These are phyloP conservation scores for Glycine latifolia DNA, from an alignment of 306 rosid genomes.

Conservation along the genomic window DNA sequence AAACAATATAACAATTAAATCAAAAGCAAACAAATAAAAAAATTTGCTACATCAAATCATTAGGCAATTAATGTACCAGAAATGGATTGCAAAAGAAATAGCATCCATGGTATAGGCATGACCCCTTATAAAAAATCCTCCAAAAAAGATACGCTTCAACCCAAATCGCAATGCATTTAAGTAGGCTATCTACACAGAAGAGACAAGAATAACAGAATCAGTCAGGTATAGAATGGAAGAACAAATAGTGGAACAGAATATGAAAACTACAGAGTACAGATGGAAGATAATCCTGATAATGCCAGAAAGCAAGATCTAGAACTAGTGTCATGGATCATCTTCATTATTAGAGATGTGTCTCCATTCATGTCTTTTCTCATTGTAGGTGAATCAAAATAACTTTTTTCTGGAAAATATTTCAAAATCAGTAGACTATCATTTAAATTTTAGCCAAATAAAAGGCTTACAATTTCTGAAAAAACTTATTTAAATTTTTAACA, in stretches of 20 bases:
- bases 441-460: not conserved
- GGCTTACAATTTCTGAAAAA: slow-evolving; percentile 4
- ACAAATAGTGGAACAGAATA: slow-evolving; percentile 25
- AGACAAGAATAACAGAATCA: slow-evolving; percentile 26
- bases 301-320: slow-evolving; percentile 37
- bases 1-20: slow-evolving; percentile 10
- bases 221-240: slow-evolving; percentile 16
- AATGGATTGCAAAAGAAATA: slow-evolving; percentile 84
- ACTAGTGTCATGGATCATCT: slow-evolving; percentile 4
- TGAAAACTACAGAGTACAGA: not conserved
- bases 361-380: not conserved
- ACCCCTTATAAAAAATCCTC: slow-evolving; percentile 93
- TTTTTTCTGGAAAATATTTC: slow-evolving; percentile 7
- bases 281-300: slow-evolving; percentile 27
- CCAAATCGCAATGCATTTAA: slow-evolving; percentile 82
- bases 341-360: slow-evolving; percentile 10
- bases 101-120: slow-evolving; percentile 96
- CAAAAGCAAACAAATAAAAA: slow-evolving; percentile 1
- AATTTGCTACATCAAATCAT: not conserved
- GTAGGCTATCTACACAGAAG: slow-evolving; percentile 71
- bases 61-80: slow-evolving; percentile 61
- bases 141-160: slow-evolving; percentile 85
- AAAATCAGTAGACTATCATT: not conserved
- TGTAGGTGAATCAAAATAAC: not conserved
- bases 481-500: not conserved